phyloP scores from a whole-genome alignment of 2,329 filamentous ascomycete species.

The Ceratocystis colombiana region DNA sequence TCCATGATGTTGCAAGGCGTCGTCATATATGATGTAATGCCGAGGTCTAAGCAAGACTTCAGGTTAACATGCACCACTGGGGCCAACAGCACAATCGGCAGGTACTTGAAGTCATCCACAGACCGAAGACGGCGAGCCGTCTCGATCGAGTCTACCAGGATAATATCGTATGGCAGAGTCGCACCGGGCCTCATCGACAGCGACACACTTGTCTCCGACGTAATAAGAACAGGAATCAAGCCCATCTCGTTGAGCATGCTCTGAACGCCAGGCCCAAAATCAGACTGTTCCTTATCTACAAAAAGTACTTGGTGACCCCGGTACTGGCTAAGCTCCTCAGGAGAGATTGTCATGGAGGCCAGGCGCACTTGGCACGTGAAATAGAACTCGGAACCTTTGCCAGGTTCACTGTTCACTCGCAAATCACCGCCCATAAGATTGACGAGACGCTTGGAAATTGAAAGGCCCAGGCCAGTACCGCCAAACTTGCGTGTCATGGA shows the following conservation, averaged over 20 bases:
- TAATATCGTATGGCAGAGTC: conserved; percentile 76
- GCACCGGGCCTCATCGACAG: conserved; percentile 44
- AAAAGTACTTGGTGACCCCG: conserved; percentile 86
- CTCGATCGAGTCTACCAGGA: conserved; percentile 87
- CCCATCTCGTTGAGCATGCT: conserved; percentile 69
- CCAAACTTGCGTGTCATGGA: conserved; percentile 95
- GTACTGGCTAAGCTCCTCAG: conserved; percentile 80
- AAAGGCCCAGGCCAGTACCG: conserved; percentile 84
- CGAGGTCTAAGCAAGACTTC: conserved; percentile 85
- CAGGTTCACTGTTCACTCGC: conserved; percentile 89
- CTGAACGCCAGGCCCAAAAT: conserved; percentile 64
- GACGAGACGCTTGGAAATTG: conserved; percentile 88
- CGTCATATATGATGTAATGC: conserved; percentile 98
- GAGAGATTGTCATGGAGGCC: conserved; percentile 64
- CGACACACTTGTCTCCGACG: conserved; percentile 58
- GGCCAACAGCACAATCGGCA: conserved; percentile 85
- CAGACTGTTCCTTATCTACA: conserved; percentile 80
- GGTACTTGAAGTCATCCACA: conserved; percentile 94
- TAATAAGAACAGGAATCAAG: conserved; percentile 73
- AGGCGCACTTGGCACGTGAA: conserved; percentile 89
- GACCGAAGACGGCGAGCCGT: conserved; percentile 77
- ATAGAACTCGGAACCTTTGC: conserved; percentile 86
- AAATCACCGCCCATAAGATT: conserved; percentile 94
- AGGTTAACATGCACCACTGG: conserved; percentile 83
- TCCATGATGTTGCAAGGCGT: conserved; percentile 91